phyloP scores from a whole-genome alignment of 2,329 filamentous ascomycete genomes.

The Colletotrichum agaves region DNA sequence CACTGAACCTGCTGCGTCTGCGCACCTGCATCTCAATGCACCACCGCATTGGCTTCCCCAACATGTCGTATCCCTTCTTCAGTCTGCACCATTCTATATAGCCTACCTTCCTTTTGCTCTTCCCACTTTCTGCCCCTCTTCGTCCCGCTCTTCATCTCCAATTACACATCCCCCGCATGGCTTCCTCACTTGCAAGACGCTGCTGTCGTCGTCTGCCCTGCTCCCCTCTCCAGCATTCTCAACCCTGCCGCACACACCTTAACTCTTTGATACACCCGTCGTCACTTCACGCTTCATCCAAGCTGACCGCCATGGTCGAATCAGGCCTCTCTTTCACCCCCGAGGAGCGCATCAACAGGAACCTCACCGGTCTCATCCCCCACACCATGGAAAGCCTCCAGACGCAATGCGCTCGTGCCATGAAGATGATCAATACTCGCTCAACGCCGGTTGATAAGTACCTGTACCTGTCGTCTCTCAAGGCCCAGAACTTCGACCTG shows the following conservation, averaged over 20 bases:
- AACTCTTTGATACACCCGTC: constrained; percentile 14
- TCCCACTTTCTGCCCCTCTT: constrained; percentile 13
- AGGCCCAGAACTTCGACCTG: constrained; percentile 80
- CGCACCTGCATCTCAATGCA: constrained; percentile 25
- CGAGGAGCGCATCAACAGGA: constrained; percentile 71
- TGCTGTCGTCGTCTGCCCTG: constrained; percentile 34
- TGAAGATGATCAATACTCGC: constrained; percentile 79
- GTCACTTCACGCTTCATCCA: constrained; percentile 21
- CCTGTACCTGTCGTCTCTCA: constrained; percentile 81
- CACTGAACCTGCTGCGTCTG: constrained; percentile 24
- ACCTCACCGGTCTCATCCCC: constrained; percentile 73
- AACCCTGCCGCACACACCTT: constrained; percentile 16
- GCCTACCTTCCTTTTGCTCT: constrained; percentile 22
- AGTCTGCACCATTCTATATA: constrained; percentile 29
- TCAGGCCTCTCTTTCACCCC: constrained; percentile 72
- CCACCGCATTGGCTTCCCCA: constrained; percentile 32
- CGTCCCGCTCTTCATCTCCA: constrained; percentile 3
- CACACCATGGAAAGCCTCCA: constrained; percentile 71
- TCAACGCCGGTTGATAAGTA: constrained; percentile 82
- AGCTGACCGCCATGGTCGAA: constrained; percentile 35
- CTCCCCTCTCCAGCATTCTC: constrained; percentile 10
- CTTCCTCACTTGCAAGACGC: constrained; percentile 32
- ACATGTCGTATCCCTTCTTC: constrained; percentile 37
- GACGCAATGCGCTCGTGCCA: constrained; percentile 72
- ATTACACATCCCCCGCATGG: constrained; percentile 21